Percentiles rank a stretch among this genome's conserved stretches.
These are phyloP conservation scores for Yamadazyma jaroonii DNA, from an alignment of 1,139 yeast species.

Conservation along the genomic window DNA sequence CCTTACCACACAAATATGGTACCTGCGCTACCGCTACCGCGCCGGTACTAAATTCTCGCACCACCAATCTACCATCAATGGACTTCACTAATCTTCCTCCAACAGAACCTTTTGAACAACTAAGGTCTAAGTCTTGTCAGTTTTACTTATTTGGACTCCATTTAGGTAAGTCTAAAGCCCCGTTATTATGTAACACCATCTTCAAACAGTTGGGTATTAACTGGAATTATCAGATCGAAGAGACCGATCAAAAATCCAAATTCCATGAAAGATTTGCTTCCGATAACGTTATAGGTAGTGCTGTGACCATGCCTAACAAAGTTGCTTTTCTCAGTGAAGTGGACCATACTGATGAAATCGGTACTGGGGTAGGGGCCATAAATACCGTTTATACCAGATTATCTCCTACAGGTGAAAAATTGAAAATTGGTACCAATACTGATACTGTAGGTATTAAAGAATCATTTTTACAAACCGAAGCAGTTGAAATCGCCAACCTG, in stretches of 20 bases:
- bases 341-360: constrained; percentile 22
- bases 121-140: constrained; percentile 11
- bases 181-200: constrained; percentile 16
- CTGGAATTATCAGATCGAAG: constrained; percentile 24
- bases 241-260: constrained; percentile 9
- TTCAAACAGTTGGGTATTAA: constrained; percentile 21
- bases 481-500: constrained; percentile 5
- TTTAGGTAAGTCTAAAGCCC: constrained; percentile 15
- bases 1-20: too few species aligned
- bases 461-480: constrained; percentile 19
- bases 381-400: constrained; percentile 26
- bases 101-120: constrained; percentile 16
- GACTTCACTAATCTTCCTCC: constrained; percentile 3
- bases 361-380: constrained; percentile 26
- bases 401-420: constrained; percentile 4
- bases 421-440: constrained; percentile 25
- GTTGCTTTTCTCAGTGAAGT: constrained; percentile 21
- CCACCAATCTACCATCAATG: too few species aligned
- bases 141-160: constrained; percentile 18
- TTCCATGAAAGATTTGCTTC: constrained; percentile 12
- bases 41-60: too few species aligned
- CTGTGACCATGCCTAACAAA: constrained; percentile 30
- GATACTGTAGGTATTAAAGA: constrained; percentile 28
- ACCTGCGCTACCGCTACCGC: too few species aligned
- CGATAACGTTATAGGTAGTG: constrained; percentile 21